A percentile compares a stretch with the other conserved stretches of the same genome.
phyloP scores from a whole-genome alignment of 2,329 filamentous ascomycete species.

The Xylaria sp. region DNA sequence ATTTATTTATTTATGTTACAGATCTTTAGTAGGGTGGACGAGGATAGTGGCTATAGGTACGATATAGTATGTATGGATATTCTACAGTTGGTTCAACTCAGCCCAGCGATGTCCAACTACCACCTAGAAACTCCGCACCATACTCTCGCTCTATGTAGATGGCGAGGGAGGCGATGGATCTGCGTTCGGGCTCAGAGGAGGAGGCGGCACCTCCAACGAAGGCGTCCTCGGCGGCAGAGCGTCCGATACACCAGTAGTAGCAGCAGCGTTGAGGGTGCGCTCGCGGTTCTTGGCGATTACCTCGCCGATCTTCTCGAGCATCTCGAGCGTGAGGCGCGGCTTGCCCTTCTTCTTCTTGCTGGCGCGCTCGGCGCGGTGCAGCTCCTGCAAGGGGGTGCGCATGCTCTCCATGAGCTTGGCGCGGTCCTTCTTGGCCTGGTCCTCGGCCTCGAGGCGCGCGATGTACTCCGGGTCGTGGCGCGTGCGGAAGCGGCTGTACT shows the following conservation, averaged over 20 bases:
- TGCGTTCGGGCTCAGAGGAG: conserved; percentile 14
- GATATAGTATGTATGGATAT: conserved; percentile 23
- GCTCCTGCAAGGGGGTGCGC: conserved; percentile 68
- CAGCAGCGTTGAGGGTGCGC: conserved; percentile 53
- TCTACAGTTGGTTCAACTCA: conserved; percentile 28
- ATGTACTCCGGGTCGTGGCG: conserved; percentile 82
- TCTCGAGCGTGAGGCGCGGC: conserved; percentile 66
- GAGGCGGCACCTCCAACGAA: conserved; percentile 22
- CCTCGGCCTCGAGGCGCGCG: conserved; percentile 70
- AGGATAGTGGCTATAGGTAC: not conserved
- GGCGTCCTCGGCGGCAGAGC: conserved; percentile 35
- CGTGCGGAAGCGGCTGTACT: conserved; percentile 83
- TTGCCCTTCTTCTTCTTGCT: conserved; percentile 64
- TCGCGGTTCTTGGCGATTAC: conserved; percentile 68
- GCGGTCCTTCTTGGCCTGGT: conserved; percentile 58
- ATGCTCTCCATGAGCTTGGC: conserved; percentile 53
- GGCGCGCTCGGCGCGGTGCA: conserved; percentile 65
- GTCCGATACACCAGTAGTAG: conserved; percentile 48
- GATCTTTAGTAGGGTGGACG: conserved; percentile 31
- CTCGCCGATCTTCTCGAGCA: conserved; percentile 71
- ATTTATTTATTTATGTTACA: conserved; percentile 48
- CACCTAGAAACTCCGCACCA: conserved; percentile 1
- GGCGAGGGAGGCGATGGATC: conserved; percentile 38
- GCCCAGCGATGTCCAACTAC: not conserved
- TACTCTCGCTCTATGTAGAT: conserved; percentile 33